A percentile compares a stretch with the other conserved stretches of the same genome.
Evolutionary conservation across 169 alveolate genomes (phyloP).

Genomic region (Babesia bigemina): DNA sequence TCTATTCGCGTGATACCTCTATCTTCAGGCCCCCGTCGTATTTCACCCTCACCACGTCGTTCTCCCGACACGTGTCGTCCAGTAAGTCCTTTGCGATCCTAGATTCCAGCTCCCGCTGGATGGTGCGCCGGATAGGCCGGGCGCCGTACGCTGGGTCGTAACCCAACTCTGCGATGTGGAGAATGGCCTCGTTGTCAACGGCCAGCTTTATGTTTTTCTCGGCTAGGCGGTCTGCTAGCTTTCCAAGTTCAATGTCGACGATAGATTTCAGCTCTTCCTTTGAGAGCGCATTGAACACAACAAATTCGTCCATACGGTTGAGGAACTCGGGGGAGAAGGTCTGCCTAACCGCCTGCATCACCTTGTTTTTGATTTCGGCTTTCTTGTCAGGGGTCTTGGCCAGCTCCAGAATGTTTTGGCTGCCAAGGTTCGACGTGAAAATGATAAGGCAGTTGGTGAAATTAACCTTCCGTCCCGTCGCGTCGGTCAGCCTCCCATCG

Average conservation of each 20-base stretch:
- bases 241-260: constrained; percentile 80
- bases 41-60: constrained; percentile 73
- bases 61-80: constrained; percentile 72
- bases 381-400: constrained; percentile 80
- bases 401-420: constrained; percentile 80
- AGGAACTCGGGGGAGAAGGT: constrained; percentile 87
- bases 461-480: constrained; percentile 87
- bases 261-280: constrained; percentile 78
- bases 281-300: constrained; percentile 78
- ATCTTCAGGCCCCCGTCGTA: constrained; percentile 53
- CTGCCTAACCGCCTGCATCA: constrained; percentile 77
- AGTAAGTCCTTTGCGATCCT: constrained; percentile 81
- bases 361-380: constrained; percentile 74
- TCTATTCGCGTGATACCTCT: constrained; percentile 24
- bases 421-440: constrained; percentile 87
- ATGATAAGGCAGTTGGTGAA: constrained; percentile 83
- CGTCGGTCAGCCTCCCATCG: constrained; percentile 88
- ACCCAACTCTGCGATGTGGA: constrained; percentile 83
- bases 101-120: constrained; percentile 84
- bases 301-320: constrained; percentile 86
- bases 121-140: constrained; percentile 83
- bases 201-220: constrained; percentile 81
- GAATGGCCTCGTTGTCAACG: constrained; percentile 84
- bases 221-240: constrained; percentile 79
- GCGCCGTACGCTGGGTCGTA: constrained; percentile 89